Evolutionary conservation across 2,329 filamentous ascomycete species (phyloP).

Genomic region (Niveomyces coronatus): DNA sequence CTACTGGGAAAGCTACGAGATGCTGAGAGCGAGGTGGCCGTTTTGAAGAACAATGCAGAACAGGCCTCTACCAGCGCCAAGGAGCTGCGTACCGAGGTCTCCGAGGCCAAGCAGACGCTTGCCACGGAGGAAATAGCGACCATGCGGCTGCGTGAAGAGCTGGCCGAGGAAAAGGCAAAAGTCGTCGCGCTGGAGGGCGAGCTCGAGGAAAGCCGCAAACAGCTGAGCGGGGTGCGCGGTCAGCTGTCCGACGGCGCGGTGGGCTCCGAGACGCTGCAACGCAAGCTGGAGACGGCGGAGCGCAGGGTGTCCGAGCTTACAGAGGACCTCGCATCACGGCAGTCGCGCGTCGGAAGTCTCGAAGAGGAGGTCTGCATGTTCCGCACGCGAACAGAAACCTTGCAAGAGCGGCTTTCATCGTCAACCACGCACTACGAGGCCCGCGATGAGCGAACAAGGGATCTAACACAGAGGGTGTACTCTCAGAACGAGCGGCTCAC

Average conservation of each 20-base stretch:
- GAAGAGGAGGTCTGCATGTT: constrained; percentile 65
- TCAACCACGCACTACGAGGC: constrained; percentile 52
- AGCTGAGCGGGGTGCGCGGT: constrained; percentile 56
- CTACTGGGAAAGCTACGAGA: constrained; percentile 49
- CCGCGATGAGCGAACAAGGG: constrained; percentile 64
- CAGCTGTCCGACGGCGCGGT: constrained; percentile 76
- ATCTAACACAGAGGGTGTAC: constrained; percentile 75
- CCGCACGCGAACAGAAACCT: constrained; percentile 51
- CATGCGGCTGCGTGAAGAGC: constrained; percentile 41
- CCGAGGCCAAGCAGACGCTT: constrained; percentile 41
- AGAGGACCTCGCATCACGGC: constrained; percentile 62
- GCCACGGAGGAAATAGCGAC: constrained; percentile 40
- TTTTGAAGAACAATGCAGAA: constrained; percentile 55
- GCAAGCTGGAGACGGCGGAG: constrained; percentile 67
- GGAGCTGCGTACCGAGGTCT: constrained; percentile 48
- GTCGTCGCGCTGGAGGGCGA: constrained; percentile 45
- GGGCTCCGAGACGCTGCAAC: constrained; percentile 68
- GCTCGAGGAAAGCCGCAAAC: constrained; percentile 53
- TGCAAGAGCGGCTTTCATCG: constrained; percentile 40
- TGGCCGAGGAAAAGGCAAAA: constrained; percentile 44
- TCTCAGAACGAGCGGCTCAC: constrained; percentile 75
- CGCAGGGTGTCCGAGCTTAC: constrained; percentile 55
- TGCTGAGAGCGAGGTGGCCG: constrained; percentile 46
- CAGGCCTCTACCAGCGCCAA: constrained; percentile 43
- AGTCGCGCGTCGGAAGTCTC: constrained; percentile 63